Evolutionary conservation across 169 alveolate genomes (phyloP).

Genomic region (Plasmodium relictum): DNA sequence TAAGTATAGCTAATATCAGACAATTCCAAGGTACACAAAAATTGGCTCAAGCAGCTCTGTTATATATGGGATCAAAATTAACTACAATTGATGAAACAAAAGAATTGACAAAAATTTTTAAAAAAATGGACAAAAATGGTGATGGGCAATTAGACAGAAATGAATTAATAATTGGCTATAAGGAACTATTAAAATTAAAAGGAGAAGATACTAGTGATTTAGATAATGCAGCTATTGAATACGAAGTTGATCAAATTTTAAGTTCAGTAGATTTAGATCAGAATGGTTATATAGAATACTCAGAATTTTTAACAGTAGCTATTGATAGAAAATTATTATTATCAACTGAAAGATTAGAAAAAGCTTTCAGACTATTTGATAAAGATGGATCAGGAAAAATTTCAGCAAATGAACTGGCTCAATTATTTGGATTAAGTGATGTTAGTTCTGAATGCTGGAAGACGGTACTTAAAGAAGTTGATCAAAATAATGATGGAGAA

Average conservation of each 20-base stretch:
- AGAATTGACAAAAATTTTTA: conserved; percentile 92
- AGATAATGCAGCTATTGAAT: conserved; percentile 87
- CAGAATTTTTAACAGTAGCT: conserved; percentile 96
- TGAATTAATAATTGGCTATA: conserved; percentile 91
- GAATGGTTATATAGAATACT: conserved; percentile 91
- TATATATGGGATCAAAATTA: conserved; percentile 93
- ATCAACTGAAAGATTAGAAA: conserved; percentile 92
- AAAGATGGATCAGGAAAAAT: conserved; percentile 96
- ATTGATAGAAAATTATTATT: conserved; percentile 91
- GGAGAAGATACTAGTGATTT: conserved; percentile 86
- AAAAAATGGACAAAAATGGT: conserved; percentile 93
- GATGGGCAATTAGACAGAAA: conserved; percentile 90
- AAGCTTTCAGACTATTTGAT: conserved; percentile 96
- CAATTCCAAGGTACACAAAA: conserved; percentile 92
- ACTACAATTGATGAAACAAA: conserved; percentile 92
- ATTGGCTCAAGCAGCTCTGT: conserved; percentile 93
- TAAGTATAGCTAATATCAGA: conserved; percentile 86
- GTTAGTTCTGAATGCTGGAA: conserved; percentile 87
- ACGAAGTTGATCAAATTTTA: conserved; percentile 90
- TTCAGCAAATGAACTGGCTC: conserved; percentile 93
- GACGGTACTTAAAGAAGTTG: conserved; percentile 91
- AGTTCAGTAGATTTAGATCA: conserved; percentile 91
- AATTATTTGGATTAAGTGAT: conserved; percentile 87
- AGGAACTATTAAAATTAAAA: conserved; percentile 85
- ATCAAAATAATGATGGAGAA: conserved; percentile 93